These are phyloP conservation scores for Cryptococcus maquisensis DNA, from an alignment of 1,284 basidiomycete species.

Conservation along the genomic window DNA sequence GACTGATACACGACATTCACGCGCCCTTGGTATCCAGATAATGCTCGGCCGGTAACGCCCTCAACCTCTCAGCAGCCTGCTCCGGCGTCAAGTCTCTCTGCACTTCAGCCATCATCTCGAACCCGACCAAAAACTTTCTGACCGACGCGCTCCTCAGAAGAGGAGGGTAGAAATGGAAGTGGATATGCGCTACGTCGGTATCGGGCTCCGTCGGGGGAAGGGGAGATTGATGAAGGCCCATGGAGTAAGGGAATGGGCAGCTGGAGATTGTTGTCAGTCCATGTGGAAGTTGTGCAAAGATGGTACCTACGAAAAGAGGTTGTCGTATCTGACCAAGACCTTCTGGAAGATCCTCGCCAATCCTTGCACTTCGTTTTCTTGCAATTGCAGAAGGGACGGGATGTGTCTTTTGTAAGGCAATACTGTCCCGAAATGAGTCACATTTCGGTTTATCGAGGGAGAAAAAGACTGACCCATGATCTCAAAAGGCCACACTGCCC, in stretches of 20 bases:
- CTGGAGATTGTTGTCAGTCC: conserved; percentile 30
- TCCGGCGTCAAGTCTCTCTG: conserved; percentile 85
- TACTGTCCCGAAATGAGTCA: conserved; percentile 54
- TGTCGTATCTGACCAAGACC: conserved; percentile 75
- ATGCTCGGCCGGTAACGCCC: conserved; percentile 55
- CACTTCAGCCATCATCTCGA: conserved; percentile 86
- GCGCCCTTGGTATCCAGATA: conserved; percentile 48
- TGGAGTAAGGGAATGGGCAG: conserved; percentile 90
- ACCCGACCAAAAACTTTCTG: conserved; percentile 90
- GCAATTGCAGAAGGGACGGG: conserved; percentile 63
- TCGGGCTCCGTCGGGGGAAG: conserved; percentile 38
- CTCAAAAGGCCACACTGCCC: conserved; percentile 96
- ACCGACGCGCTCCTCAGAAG: conserved; percentile 76
- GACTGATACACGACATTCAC: neutral
- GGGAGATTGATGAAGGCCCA: conserved; percentile 71
- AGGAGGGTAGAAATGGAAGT: conserved; percentile 86
- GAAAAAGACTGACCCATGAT: conserved; percentile 58
- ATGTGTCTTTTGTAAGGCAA: conserved; percentile 75
- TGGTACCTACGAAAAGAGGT: conserved; percentile 60
- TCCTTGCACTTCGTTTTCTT: conserved; percentile 57
- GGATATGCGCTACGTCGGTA: conserved; percentile 65
- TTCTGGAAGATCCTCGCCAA: conserved; percentile 64
- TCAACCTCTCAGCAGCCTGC: conserved; percentile 70
- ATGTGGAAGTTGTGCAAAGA: neutral
- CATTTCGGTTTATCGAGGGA: neutral